Percentiles rank a stretch among this genome's conserved stretches.
Conservation (phyloP, 345 rosid genomes). For the Theobroma cacao region DNA sequence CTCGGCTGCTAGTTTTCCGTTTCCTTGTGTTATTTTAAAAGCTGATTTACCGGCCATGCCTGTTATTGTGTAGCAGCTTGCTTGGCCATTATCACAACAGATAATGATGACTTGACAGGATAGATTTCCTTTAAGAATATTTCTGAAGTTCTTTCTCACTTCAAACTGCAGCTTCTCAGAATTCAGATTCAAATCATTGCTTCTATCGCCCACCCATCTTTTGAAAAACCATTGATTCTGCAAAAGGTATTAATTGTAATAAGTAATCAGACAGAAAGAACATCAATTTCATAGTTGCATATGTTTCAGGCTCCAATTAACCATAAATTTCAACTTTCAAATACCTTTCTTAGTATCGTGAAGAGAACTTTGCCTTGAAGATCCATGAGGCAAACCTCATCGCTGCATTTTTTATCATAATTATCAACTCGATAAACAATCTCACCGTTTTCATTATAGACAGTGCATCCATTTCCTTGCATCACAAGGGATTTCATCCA, state of each 20-base stretch:
- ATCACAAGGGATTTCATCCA: constrained; percentile 65
- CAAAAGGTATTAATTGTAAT: not conserved
- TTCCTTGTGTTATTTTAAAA: constrained; percentile 33
- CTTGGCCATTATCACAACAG: not conserved
- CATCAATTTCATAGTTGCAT: not conserved
- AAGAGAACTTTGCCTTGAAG: constrained; percentile 40
- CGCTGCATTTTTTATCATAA: constrained; percentile 34
- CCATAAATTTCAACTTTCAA: not conserved
- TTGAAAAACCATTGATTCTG: constrained; percentile 32
- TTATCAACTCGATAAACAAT: constrained; percentile 57
- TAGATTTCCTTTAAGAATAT: constrained; percentile 2
- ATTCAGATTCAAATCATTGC: not conserved
- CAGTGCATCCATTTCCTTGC: constrained; percentile 53
- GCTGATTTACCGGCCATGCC: constrained; percentile 1
- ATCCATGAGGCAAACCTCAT: constrained; percentile 58
- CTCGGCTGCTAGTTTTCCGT: constrained; percentile 42
- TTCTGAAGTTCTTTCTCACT: constrained; percentile 31
- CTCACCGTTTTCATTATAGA: constrained; percentile 45
- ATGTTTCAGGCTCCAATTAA: not conserved
- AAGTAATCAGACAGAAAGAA: too few relatives aligned
- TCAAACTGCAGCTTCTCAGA: constrained; percentile 27
- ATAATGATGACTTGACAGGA: constrained; percentile 22
- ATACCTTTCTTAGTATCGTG: constrained; percentile 51
- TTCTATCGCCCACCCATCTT: constrained; percentile 38
- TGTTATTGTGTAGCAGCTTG: not conserved